A percentile compares a stretch with the other conserved stretches of the same genome.
Conservation (phyloP, 352 stramenopile genomes). For the Phytophthora tentaculata region DNA sequence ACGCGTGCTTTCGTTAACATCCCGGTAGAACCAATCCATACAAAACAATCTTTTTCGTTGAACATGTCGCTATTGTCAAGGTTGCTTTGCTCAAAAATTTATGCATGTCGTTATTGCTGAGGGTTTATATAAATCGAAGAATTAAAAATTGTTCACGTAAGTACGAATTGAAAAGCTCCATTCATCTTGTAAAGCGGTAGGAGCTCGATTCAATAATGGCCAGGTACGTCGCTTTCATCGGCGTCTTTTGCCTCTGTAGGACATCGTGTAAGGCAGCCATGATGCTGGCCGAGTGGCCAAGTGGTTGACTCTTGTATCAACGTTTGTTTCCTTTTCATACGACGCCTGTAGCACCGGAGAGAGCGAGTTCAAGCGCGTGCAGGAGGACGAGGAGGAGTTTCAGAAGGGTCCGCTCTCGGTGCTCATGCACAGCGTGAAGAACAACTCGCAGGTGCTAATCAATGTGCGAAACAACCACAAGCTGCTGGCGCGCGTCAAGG, state of each 20-base stretch:
- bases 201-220: constrained; percentile 19
- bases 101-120: neutral
- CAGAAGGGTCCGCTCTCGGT: constrained; percentile 97
- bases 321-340: constrained; percentile 7
- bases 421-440: constrained; percentile 98
- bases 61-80: constrained; percentile 7
- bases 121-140: too few relatives aligned
- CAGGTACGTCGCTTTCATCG: constrained; percentile 25
- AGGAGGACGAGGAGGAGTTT: constrained; percentile 94
- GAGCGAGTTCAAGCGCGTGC: constrained; percentile 83
- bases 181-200: constrained; percentile 23
- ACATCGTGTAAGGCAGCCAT: neutral
- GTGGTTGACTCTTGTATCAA: constrained; percentile 12
- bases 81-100: neutral
- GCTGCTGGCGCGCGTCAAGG: constrained; percentile 98
- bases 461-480: constrained; percentile 99
- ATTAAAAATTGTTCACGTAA: too few relatives aligned
- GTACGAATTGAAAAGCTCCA: constrained; percentile 35
- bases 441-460: constrained; percentile 98
- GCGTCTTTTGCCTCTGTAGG: neutral
- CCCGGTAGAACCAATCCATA: constrained; percentile 28
- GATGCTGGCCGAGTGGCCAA: neutral
- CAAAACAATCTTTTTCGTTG: constrained; percentile 29
- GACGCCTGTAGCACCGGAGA: constrained; percentile 30
- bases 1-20: constrained; percentile 26